Evolutionary conservation across 495 filamentous ascomycete genomes (phyloP), one percentile per base, ranked within the genome.

Genomic region (Penicillium antarcticum): DNA sequence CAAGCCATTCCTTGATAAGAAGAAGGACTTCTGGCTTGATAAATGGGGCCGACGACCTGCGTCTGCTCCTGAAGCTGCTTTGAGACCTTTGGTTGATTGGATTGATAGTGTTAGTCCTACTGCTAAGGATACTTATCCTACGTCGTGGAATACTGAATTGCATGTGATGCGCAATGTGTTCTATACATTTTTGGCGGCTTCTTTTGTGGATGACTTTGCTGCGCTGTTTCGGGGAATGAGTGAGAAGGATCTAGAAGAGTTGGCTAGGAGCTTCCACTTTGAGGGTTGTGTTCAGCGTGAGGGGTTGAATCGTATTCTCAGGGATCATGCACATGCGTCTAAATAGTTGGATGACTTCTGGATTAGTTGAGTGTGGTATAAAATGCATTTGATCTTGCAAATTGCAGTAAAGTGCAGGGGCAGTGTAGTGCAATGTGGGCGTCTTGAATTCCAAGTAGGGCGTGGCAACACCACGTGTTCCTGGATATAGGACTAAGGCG

Each of bases 201-300:
- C 73, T 24, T 63, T 85, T 62, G 69, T 68, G 38, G 72, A 74
- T 53, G 82, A 85, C 60, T 83, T 80, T 69, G 83, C 83, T 23
- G 72, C 70, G 29, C 62, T 80, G 38, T 85, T 86, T 54, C 56
- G 67, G 41, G 80, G 72, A n/a, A 80, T 77, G 74, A 68, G 58
- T 16, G 48, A 72, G 32, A 69, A 73, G 21, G 75, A 85, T 53
- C 61, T 85, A 38, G 81, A 84, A 36, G 79, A 70, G 60, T 63
- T 82, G 59, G 82, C 82, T 5, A 60, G 52, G 34, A 79, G 74
- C 55, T 86, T 84, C 48, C 70, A 70, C 53, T 78, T 81, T 57
- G 80, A 84, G 38, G 64, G 79, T 47, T 85, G 83, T 58, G 55
- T 81, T 47, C 68, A 71, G 57, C 69, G 83, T 42, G 69, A 79